phyloP scores from a whole-genome alignment of 805 yeast genomes.

The Debaryomyces tyrocola region DNA sequence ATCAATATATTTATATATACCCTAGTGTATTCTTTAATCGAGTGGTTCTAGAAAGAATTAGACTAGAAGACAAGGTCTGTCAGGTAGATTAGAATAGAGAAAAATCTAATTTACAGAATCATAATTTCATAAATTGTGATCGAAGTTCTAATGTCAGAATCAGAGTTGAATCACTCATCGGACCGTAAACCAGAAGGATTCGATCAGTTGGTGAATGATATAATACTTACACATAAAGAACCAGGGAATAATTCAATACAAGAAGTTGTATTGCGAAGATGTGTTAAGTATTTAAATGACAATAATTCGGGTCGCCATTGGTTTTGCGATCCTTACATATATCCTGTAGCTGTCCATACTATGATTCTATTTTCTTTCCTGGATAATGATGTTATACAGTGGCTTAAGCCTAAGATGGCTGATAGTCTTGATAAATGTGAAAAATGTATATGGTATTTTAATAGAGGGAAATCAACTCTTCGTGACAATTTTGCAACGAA shows the following conservation, averaged over 20 bases:
- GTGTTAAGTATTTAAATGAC: constrained; percentile 22
- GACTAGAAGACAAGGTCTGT: not conserved
- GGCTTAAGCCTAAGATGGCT: constrained; percentile 41
- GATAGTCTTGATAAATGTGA: constrained; percentile 48
- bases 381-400: constrained; percentile 43
- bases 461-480: constrained; percentile 51
- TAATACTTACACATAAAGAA: constrained; percentile 23
- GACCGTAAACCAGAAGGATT: constrained; percentile 17
- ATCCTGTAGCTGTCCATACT: constrained; percentile 52
- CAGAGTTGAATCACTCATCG: not conserved
- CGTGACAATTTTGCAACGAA: constrained; percentile 51
- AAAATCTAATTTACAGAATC: not conserved
- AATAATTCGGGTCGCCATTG: constrained; percentile 38
- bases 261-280: constrained; percentile 21
- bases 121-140: not conserved
- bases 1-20: not conserved
- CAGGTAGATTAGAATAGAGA: too few species aligned
- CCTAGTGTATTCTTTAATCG: not conserved
- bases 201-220: constrained; percentile 22
- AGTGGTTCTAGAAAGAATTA: not conserved
- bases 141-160: not conserved
- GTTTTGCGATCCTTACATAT: constrained; percentile 54
- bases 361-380: constrained; percentile 63
- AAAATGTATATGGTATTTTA: constrained; percentile 54
- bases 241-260: constrained; percentile 29